Base-by-base conservation (phyloP, 2,329 filamentous ascomycete genomes). In the Xylaria multiplex region DNA sequence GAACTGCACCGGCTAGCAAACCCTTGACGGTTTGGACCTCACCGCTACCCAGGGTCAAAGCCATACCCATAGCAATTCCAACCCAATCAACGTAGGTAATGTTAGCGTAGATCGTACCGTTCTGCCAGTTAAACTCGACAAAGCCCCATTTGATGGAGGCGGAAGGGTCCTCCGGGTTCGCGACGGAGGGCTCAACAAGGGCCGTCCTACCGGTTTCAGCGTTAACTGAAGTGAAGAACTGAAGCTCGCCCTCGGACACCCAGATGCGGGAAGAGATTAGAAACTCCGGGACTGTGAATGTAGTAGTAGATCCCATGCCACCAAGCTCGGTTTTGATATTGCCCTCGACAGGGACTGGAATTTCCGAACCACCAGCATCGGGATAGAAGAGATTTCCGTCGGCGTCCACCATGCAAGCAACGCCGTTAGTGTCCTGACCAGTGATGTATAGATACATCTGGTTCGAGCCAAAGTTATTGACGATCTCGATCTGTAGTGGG, bases 61-160 rank as follows among this genome's bases (percentile, higher is more conserved):
- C 71, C 81, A 87, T 83, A 46, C 84, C 82, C n/a, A 87, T 80
- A 0, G 82, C 77, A 16, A 87, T 77, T 4, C 84, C 78, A 19
- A 85, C 80, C 66, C 84, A 85, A 71, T 86, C 84, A 37, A 86
- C 84, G 62, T 82, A 85, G 54, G 79, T 83, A 60, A 86, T 79
- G 72, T 85, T 85, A 67, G 82, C 81, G 48, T 76, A 84, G 30
- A 85, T 71, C 6, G 76, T 72, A 0, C 78, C 77, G 1, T 77
- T 70, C 0, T 70, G 53, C n/a, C 76, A 82, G 70, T 80, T 81
- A 1, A 86, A 74, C 70, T 86, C 84, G 19, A 84, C 77, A 60
- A 85, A 85, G 0, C 82, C 83, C 82, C 83, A 85, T 71, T 81
- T 81, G 43, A 82, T 71, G 2, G 73, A 77, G 0, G 80, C 75